A percentile compares a stretch with the other conserved stretches of the same genome.
Conservation (phyloP, 768 basidiomycete genomes). For the Rossbeevera mucosa region DNA sequence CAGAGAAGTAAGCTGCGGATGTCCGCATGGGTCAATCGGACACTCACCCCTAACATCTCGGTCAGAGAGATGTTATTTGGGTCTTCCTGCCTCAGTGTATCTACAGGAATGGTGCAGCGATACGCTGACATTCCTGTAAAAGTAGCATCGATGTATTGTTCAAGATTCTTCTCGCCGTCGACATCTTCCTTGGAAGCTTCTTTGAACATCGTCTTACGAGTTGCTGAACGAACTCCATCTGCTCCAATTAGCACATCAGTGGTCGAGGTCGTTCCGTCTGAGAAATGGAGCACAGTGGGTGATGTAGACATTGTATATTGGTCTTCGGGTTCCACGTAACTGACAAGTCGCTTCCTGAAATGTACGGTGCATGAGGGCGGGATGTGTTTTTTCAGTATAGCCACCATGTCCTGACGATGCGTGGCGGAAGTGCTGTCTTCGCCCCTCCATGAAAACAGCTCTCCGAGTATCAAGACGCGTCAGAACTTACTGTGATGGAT, state of each 20-base stretch:
- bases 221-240: constrained; percentile 37
- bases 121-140: constrained; percentile 43
- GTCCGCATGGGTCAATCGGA: neutral
- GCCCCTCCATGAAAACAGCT: neutral
- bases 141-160: constrained; percentile 23
- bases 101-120: constrained; percentile 34
- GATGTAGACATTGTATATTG: constrained; percentile 26
- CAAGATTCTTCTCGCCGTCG: neutral
- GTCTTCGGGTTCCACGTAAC: constrained; percentile 8
- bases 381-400: constrained; percentile 15
- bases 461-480: neutral
- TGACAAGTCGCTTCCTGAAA: constrained; percentile 16
- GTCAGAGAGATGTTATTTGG: constrained; percentile 24
- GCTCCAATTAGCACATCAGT: constrained; percentile 44
- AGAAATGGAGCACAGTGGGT: constrained; percentile 8
- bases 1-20: constrained; percentile 6
- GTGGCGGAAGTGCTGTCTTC: constrained; percentile 10
- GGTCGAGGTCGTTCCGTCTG: constrained; percentile 17
- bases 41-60: constrained; percentile 20
- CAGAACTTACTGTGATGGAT: constrained; percentile 19
- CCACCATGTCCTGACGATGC: constrained; percentile 24
- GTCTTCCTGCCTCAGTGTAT: constrained; percentile 23
- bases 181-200: constrained; percentile 2
- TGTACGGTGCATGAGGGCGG: constrained; percentile 18
- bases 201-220: constrained; percentile 25